Conservation (phyloP, 2,329 filamentous ascomycete species). For the Pseudocercospora fijiensis region DNA sequence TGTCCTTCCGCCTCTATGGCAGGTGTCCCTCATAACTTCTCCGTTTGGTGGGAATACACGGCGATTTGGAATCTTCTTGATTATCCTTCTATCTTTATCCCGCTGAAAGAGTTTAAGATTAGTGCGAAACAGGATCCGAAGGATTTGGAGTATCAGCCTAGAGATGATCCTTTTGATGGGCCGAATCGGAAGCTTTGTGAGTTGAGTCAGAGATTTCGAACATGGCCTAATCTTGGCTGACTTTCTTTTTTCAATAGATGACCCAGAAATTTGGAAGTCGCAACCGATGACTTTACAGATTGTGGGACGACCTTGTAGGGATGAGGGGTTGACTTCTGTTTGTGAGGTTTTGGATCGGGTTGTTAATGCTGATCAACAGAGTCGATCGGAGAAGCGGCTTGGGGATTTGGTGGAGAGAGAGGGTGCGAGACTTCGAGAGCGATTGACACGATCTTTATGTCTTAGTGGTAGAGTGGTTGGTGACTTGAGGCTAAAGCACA, state of each 20-base stretch:
- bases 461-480: too few species aligned
- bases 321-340: conserved; percentile 14
- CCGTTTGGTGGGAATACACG: conserved; percentile 63
- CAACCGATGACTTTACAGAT: conserved; percentile 21
- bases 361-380: conserved; percentile 8
- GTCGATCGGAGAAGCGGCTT: too few species aligned
- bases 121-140: conserved; percentile 43
- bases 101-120: conserved; percentile 46
- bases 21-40: conserved; percentile 52
- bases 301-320: conserved; percentile 17
- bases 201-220: not conserved
- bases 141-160: conserved; percentile 36
- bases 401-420: too few species aligned
- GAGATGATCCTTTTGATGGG: conserved; percentile 16
- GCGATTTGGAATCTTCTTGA: conserved; percentile 67
- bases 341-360: conserved; percentile 12
- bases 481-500: too few species aligned
- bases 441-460: too few species aligned
- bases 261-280: conserved; percentile 16
- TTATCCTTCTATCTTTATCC: conserved; percentile 62
- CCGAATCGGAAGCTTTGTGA: conserved; percentile 20
- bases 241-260: conserved; percentile 4
- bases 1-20: conserved; percentile 57
- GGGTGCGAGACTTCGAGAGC: too few species aligned
- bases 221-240: not conserved